Evolutionary conservation across 257 asterid genomes (phyloP), one percentile per base, ranked within the genome.

Genomic region (Solanum commersonii): DNA sequence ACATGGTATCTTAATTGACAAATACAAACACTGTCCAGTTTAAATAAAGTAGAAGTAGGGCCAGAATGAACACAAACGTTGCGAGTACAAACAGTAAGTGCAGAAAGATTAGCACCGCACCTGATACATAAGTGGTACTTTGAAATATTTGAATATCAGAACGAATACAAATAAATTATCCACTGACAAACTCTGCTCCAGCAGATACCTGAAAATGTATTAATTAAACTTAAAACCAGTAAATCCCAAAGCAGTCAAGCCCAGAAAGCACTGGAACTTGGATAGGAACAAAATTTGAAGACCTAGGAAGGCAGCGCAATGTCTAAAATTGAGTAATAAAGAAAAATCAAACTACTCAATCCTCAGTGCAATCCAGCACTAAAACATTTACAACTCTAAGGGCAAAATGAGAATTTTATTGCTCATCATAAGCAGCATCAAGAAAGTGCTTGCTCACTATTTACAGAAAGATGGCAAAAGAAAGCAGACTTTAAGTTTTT

Each of bases 101-200:
- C 77, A 86, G 77, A 33, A 52, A 90, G 85, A 78, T 87, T 72
- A 82, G 89, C 79, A 79, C 76, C 25, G 74, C 49, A 97, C 99
- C 99, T 97, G 99, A 89, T 97, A 96, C 91, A 60, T 87, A 84
- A 91, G 87, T 46, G 99, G 99, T 89, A 97, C 99, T 91, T 94
- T 94, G 92, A 97, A 96, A 90, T 97, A 97, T 91, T 97, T 97
- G 97, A 97, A 97, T 87, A 97, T 91, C 88, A 97, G 90, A 91
- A 97, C 92, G 91, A 97, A 97, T 76, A 97, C 98, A 94, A 97
- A 97, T 29, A 97, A 92, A 91, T 97, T 97, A 93, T 97, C 99
- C 92, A 97, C 99, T 4, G 99, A 97, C 92, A 97, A 93, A 91
- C 99, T 95, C 92, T 97, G 99, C 94, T 97, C 99, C 90, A 96